Conservation (phyloP, 352 stramenopile genomes). For the Phytophthora fragariae region DNA sequence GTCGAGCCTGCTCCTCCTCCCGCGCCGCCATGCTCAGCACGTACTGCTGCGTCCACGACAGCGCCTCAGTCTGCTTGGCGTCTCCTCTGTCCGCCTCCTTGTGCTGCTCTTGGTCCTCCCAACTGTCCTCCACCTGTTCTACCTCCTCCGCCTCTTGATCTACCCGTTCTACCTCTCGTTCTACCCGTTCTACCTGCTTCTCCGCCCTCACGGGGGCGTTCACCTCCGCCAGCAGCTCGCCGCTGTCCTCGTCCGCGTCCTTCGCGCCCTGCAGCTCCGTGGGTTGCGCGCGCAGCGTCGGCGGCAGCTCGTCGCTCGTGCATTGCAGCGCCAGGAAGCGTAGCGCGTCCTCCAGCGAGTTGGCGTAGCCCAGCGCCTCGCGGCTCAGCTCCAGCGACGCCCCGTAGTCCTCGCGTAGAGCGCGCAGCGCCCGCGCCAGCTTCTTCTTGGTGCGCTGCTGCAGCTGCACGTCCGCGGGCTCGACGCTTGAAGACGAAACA, state of each 20-base stretch:
- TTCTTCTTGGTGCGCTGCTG: conserved; percentile 65
- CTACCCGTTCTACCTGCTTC: conserved; percentile 3
- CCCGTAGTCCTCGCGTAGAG: conserved; percentile 63
- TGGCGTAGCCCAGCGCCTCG: conserved; percentile 65
- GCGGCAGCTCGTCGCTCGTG: conserved; percentile 63
- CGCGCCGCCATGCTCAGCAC: conserved; percentile 60
- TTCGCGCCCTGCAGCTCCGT: conserved; percentile 12
- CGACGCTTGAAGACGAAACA: conserved; percentile 29
- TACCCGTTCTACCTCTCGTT: conserved; percentile 6
- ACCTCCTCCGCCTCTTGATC: neutral
- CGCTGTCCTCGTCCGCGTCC: conserved; percentile 25
- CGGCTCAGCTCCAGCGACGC: conserved; percentile 35
- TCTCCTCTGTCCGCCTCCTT: conserved; percentile 17
- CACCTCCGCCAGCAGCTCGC: conserved; percentile 46
- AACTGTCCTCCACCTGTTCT: conserved; percentile 4
- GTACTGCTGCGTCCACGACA: conserved; percentile 85
- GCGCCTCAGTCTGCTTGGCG: conserved; percentile 35
- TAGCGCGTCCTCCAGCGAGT: conserved; percentile 75
- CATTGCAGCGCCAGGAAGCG: conserved; percentile 67
- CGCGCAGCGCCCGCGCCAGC: conserved; percentile 51
- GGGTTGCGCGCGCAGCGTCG: conserved; percentile 46
- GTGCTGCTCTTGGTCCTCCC: conserved; percentile 19
- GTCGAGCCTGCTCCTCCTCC: conserved; percentile 51
- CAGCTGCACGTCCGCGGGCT: conserved; percentile 50
- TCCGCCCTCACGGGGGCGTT: conserved; percentile 12